Evolutionary conservation across 345 rosid species (phyloP), one percentile per base, ranked within the genome.

Genomic region (Diplotaxis tenuifolia): DNA sequence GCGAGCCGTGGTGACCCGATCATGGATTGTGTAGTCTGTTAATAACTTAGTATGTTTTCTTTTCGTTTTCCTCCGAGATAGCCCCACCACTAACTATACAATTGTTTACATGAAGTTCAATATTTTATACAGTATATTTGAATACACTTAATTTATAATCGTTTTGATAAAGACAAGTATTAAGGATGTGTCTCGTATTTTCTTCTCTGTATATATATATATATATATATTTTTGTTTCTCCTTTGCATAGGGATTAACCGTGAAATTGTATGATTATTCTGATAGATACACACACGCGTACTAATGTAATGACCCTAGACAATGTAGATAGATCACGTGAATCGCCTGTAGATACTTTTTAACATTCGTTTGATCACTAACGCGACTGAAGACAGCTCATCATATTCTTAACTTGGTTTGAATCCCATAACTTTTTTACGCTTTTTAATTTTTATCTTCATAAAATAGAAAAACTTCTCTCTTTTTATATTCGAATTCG

Each of bases 371-470:
- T 27, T 56, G 28, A 19, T 67, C 67, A 75, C 60, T 52, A 68
- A 63, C 19, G 19, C 32, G 3, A 63, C 56, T 70, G 71, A 56
- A 55, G 65, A 76, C 79, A 70, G 62, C 75, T 76, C 79, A 64
- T 70, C 42, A 63, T 64, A 70, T 76, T 76, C 79, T 67, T 55
- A 76, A 76, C 75, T 76, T 76, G 75, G 61, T 76, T 76, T 56
- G 10, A 12, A 57, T 56, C 47, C 58, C 71, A 12, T 64, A 56
- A 34, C 70, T 23, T 76, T 34, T 22, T n/a, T 28, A 75, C 63
- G 62, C 49, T 53, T 45, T 15, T 9, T 49, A 23, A 25, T 55
- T 12, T 12, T 21, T 7, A 50, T 50, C 25, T 31, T n/a, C 0
- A n/a, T 10, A 9, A 19, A 53, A 31, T 47, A 58, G 21, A 14